Evolutionary conservation across 2,329 filamentous ascomycete genomes (phyloP), one percentile per base, ranked within the genome.

Genomic region (Dactylellina parvicollis): DNA sequence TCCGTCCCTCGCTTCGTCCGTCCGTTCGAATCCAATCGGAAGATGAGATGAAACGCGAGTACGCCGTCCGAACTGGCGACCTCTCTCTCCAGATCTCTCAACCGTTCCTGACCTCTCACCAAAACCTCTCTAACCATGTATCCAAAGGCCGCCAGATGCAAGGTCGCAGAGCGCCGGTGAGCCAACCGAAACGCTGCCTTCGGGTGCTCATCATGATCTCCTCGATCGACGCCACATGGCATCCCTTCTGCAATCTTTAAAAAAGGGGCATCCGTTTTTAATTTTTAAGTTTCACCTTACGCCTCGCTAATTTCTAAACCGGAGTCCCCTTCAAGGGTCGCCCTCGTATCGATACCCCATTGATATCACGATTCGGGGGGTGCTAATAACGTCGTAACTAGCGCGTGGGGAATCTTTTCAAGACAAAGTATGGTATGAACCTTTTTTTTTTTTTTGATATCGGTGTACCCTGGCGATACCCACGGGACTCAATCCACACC

Each of bases 161-260:
- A 44, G 16, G 40, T 44, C 40, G n/a, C 40, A 44, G 9, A 20
- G 16, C 8, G 16, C 8, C 9, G 7, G 10, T 18, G 4, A 16
- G 40, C 16, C 16, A n/a, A 8, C 40, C 22, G 40, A 7, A 3
- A 24, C 18, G 12, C 26, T 30, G 14, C 4, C 14, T 24, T 50
- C 10, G 14, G 20, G 44, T 32, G 3, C 9, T 14, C 12, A 36
- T 28, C 32, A 34, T 40, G 61, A 67, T 67, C 62, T 50, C 32
- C 36, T 67, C 20, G 42, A 67, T 67, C 62, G 30, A 56, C 62
- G 52, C 62, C 62, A 67, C 62, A 67, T 67, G 62, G 62, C 38
- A 55, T 65, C 60, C 60, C 44, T n/a, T 64, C 47, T 47, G 38
- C 62, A 67, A 67, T 57, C 50, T 42, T 28, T 47, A 47, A 59